Percentiles rank a stretch among this genome's conserved stretches.
phyloP scores from a whole-genome alignment of 1,284 basidiomycete species.

The Boletus sp. region DNA sequence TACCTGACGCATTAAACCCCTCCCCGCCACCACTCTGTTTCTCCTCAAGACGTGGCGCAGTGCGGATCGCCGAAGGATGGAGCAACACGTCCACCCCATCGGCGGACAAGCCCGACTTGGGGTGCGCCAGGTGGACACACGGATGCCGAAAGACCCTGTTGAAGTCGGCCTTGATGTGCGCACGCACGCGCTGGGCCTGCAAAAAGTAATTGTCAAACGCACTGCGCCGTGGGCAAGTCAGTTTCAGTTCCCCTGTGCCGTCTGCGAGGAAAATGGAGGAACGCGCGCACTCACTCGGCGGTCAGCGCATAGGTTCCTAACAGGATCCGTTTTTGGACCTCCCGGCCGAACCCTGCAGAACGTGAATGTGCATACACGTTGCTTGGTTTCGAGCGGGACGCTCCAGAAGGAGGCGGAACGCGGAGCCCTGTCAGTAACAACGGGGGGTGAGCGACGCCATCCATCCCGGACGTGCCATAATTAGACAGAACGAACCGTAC shows the following conservation, averaged over 20 bases:
- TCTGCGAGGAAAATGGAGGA: background rate
- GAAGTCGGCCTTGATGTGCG: slow-evolving; percentile 72
- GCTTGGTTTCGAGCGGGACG: slow-evolving; percentile 43
- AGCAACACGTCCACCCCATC: slow-evolving; percentile 75
- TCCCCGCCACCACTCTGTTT: slow-evolving; percentile 5
- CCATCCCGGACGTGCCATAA: no score
- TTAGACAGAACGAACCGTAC: slow-evolving; percentile 45
- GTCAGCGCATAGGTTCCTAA: slow-evolving; percentile 90
- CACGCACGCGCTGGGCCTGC: slow-evolving; percentile 82
- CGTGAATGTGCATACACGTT: slow-evolving; percentile 58
- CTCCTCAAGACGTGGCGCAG: slow-evolving; percentile 58
- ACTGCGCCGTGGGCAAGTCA: slow-evolving; percentile 38
- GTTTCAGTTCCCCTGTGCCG: background rate
- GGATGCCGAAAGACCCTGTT: slow-evolving; percentile 60
- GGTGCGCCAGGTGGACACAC: slow-evolving; percentile 44
- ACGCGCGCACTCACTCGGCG: slow-evolving; percentile 73
- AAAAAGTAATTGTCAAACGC: slow-evolving; percentile 97
- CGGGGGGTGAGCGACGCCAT: background rate
- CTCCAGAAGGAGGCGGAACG: slow-evolving; percentile 40
- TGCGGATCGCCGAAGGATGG: slow-evolving; percentile 80
- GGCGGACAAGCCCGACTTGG: slow-evolving; percentile 4
- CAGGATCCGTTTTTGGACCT: slow-evolving; percentile 87
- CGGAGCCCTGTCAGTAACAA: slow-evolving; percentile 42
- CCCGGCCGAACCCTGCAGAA: slow-evolving; percentile 71
- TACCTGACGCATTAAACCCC: slow-evolving; percentile 18